A percentile compares a stretch with the other conserved stretches of the same genome.
These are phyloP conservation scores for Boletus fagicola DNA, from an alignment of 768 basidiomycete species.

Conservation along the genomic window DNA sequence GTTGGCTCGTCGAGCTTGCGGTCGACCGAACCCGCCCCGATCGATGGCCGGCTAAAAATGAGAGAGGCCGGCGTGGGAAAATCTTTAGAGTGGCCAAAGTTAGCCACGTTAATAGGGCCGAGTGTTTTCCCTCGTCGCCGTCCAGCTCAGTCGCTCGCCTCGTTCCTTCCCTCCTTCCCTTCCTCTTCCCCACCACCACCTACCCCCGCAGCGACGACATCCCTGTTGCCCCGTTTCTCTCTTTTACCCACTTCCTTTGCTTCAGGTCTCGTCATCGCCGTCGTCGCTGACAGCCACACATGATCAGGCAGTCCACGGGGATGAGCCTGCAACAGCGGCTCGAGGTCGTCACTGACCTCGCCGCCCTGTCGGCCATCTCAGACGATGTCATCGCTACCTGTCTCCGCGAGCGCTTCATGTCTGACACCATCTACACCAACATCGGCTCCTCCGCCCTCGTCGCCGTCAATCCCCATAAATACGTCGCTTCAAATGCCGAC, in stretches of 20 bases:
- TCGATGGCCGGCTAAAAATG: not conserved
- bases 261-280: not conserved
- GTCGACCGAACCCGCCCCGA: not conserved
- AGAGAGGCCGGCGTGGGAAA: conserved; percentile 25
- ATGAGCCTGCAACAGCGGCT: conserved; percentile 62
- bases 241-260: not conserved
- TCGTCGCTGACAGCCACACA: conserved; percentile 3
- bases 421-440: conserved; percentile 76
- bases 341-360: conserved; percentile 70
- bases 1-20: not conserved
- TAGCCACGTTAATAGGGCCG: conserved; percentile 25
- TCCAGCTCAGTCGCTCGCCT: conserved; percentile 17
- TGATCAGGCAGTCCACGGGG: conserved; percentile 46
- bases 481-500: conserved; percentile 80
- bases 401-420: conserved; percentile 83
- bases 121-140: conserved; percentile 25
- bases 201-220: conserved; percentile 8
- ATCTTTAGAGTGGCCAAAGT: conserved; percentile 10
- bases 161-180: conserved; percentile 18
- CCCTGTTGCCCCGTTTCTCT: not conserved
- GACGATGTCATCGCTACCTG: conserved; percentile 86
- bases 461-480: conserved; percentile 92
- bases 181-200: not conserved
- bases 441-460: conserved; percentile 73
- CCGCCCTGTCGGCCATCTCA: conserved; percentile 60